Evolutionary conservation across 1,284 basidiomycete species (phyloP).

Genomic region (Wallemia ichthyophaga): DNA sequence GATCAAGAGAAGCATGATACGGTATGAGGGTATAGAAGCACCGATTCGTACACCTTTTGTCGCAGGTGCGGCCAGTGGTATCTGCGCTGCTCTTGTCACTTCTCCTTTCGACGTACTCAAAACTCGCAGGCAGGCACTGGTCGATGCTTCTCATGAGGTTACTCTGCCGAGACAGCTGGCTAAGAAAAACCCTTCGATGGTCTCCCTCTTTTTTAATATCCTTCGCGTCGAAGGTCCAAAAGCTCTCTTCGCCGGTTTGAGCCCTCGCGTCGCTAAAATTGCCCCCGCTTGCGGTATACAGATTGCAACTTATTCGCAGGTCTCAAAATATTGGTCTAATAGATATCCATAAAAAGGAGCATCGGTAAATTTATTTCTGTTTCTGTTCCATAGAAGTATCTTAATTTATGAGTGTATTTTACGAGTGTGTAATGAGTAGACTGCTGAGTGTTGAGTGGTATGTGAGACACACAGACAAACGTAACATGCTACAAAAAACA

Average conservation of each 20-base stretch:
- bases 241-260: slow-evolving; percentile 55
- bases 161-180: neutral
- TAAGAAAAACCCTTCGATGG: neutral
- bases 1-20: slow-evolving; percentile 8
- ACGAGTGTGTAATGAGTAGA: too few species aligned
- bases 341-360: neutral
- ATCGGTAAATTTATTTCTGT: too few species aligned
- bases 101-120: slow-evolving; percentile 93
- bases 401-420: too few species aligned
- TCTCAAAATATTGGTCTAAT: neutral
- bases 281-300: slow-evolving; percentile 96
- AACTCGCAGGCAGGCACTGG: slow-evolving; percentile 43
- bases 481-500: too few species aligned
- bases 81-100: slow-evolving; percentile 35
- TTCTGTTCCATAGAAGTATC: too few species aligned
- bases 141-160: neutral
- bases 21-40: slow-evolving; percentile 7
- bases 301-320: slow-evolving; percentile 28
- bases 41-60: slow-evolving; percentile 14
- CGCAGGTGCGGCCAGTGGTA: slow-evolving; percentile 18
- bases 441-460: too few species aligned
- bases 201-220: slow-evolving; percentile 33
- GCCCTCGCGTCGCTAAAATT: slow-evolving; percentile 75
- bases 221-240: slow-evolving; percentile 41
- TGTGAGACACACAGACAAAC: too few species aligned